Conservation (phyloP, 352 stramenopile genomes). For the Globisporangium ultimum region DNA sequence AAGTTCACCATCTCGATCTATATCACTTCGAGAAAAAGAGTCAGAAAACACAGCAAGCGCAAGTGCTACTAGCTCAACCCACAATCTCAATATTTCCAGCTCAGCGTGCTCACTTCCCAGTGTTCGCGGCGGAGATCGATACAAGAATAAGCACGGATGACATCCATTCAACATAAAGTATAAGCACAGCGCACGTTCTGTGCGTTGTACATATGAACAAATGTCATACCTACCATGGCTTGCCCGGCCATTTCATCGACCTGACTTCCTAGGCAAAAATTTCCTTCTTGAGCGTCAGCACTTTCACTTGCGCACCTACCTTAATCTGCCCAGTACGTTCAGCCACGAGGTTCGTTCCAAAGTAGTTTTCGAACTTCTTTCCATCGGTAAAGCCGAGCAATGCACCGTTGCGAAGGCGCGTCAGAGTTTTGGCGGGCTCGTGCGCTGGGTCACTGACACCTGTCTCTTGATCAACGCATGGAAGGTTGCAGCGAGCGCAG, state of each 20-base stretch:
- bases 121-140: constrained; percentile 50
- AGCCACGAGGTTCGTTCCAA: constrained; percentile 72
- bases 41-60: background rate
- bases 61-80: background rate
- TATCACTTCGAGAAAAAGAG: constrained; percentile 14
- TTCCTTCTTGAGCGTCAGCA: constrained; percentile 65
- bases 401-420: constrained; percentile 52
- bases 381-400: constrained; percentile 55
- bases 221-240: background rate
- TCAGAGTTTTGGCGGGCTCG: constrained; percentile 53
- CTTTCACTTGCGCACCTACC: constrained; percentile 47
- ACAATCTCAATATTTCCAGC: constrained; percentile 4
- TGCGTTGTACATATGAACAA: background rate
- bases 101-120: constrained; percentile 38
- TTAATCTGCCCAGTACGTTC: constrained; percentile 32
- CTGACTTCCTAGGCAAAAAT: constrained; percentile 34
- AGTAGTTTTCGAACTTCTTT: constrained; percentile 57
- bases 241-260: background rate
- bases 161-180: background rate
- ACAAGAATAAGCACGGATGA: constrained; percentile 30
- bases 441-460: constrained; percentile 40
- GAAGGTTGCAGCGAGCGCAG: constrained; percentile 72
- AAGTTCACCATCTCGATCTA: constrained; percentile 8
- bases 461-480: constrained; percentile 67
- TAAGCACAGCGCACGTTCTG: background rate